Evolutionary conservation across 768 basidiomycete species (phyloP), one percentile per base, ranked within the genome.

Genomic region (Lentinula boryana): DNA sequence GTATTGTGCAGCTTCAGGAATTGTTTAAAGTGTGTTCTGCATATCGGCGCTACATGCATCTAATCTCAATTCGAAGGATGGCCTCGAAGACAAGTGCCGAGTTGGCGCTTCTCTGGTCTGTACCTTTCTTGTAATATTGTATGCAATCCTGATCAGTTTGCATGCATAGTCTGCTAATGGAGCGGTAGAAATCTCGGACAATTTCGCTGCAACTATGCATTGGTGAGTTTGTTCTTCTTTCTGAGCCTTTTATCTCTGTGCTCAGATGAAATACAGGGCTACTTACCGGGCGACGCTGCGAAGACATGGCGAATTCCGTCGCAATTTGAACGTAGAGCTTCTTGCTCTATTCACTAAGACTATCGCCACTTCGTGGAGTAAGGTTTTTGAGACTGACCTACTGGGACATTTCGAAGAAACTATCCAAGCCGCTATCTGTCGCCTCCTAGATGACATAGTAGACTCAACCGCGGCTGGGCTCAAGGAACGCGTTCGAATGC

Each of bases 281-380:
- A 76, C 74, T 16, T 58, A 62, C 44, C 56, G 58, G 43, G 44
- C 65, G 69, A 74, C 83, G 5, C 74, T 85, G 43, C 77, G 82
- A 49, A 82, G 83, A 38, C 78, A 84, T 63, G 84, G 84, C 4
- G 68, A 76, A 6, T 87, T 76, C 72, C 78, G 82, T 40, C 75
- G 77, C n/a, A 82, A 85, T 64, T 72, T 86, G n/a, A 87, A 86
- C 63, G 76, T 80, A 3, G 84, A 86, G 62, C 69, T 87, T 1
- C 71, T 81, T 38, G 76, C 75, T 18, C 85, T 85, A 1, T 83
- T 87, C 69, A 85, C 84, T 1, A 75, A 75, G 44, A 80, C 80
- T 62, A 84, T 87, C 51, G 84, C 84, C 2, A 73, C 73, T 60
- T 79, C 80, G 6, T 87, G 84, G 85, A 74, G 77, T 16, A 75